Conservation (phyloP, 345 rosid genomes). For the rapeseed (Brassica napus) region Da-Ae NC_063438.1:11522001-11522500, state of each 20-base stretch:
- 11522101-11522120: neutral
- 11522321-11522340: slow-evolving; percentile 44
- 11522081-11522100: neutral
- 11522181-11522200: slow-evolving; percentile 57
- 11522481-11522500: slow-evolving; percentile 91
- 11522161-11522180: slow-evolving; percentile 86
- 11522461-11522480: slow-evolving; percentile 76
- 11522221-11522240: slow-evolving; percentile 80
- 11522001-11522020: slow-evolving; percentile 84
- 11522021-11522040: slow-evolving; percentile 87
- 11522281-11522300: slow-evolving; percentile 1
- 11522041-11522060: slow-evolving; percentile 94
- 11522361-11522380: slow-evolving; percentile 54
- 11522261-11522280: slow-evolving; percentile 32
- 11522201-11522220: slow-evolving; percentile 71
- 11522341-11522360: slow-evolving; percentile 39
- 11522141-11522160: slow-evolving; percentile 93
- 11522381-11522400: slow-evolving; percentile 43
- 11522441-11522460: slow-evolving; percentile 71
- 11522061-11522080: slow-evolving; percentile 83
- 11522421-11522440: slow-evolving; percentile 86
- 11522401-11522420: slow-evolving; percentile 76
- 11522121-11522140: slow-evolving; percentile 32
- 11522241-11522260: slow-evolving; percentile 84
- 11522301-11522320: slow-evolving; percentile 32